phyloP scores from a whole-genome alignment of 176 grass and related monocot genomes.

The Leersia perrieri region DNA sequence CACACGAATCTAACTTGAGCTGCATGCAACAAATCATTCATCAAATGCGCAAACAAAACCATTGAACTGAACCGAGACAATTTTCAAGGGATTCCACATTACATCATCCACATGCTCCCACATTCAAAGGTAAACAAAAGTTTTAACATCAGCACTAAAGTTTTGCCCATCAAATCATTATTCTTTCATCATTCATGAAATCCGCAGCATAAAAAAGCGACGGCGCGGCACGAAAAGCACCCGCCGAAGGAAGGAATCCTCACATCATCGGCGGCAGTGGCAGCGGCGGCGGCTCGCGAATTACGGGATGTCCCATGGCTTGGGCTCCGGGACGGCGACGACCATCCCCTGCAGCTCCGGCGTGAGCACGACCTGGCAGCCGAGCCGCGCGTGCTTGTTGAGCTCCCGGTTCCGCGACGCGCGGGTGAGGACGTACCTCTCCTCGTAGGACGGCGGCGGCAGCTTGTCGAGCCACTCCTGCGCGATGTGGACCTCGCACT shows the following conservation, averaged over 20 bases:
- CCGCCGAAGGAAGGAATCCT: slow-evolving; percentile 1
- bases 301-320: slow-evolving; percentile 98
- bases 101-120: slow-evolving; percentile 39
- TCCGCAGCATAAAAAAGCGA: slow-evolving; percentile 24
- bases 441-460: slow-evolving; percentile 71
- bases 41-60: slow-evolving; percentile 19
- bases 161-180: slow-evolving; percentile 52
- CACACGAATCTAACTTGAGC: not conserved
- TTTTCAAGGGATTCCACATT: slow-evolving; percentile 45
- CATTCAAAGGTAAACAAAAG: slow-evolving; percentile 22
- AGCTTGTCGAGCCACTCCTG: slow-evolving; percentile 99
- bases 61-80: slow-evolving; percentile 8
- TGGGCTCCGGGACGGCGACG: slow-evolving; percentile 78
- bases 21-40: not conserved
- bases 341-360: slow-evolving; percentile 91
- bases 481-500: slow-evolving; percentile 97
- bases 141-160: slow-evolving; percentile 29
- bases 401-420: slow-evolving; percentile 68
- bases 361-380: slow-evolving; percentile 84
- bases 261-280: not conserved
- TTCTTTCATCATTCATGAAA: slow-evolving; percentile 44
- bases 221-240: not conserved
- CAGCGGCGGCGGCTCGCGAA: not conserved
- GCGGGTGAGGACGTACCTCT: slow-evolving; percentile 78
- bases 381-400: slow-evolving; percentile 90